Base-by-base conservation (phyloP, 2,329 filamentous ascomycete genomes). In the Colletotrichum shisoi region DNA sequence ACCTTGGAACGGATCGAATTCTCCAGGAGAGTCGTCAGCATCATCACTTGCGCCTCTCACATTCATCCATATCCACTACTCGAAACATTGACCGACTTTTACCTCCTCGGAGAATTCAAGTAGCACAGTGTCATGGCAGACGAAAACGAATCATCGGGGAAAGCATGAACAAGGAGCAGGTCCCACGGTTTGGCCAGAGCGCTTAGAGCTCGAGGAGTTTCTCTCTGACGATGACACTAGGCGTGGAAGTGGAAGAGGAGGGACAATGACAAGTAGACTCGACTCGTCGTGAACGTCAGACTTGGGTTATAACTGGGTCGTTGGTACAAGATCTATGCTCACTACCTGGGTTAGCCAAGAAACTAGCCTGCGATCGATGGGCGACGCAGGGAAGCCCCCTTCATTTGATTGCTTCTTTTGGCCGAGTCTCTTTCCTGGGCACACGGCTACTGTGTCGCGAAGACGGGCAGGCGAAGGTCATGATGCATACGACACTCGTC, bases 21-120 rank as follows among this genome's bases (percentile, higher is more conserved):
- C 4, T 44, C 49, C 44, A 19, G 21, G 8, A 42, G 39, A 59
- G 66, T 53, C 67, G 68, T 67, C 57, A 46, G 58, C 67, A 69
- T 69, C 67, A 69, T 69, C 63, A 67, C 57, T 69, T 51, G 13
- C 58, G 62, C 67, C 62, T 53, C 52, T 13, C 62, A 57, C 52
- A 63, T 42, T 58, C 63, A 45, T 24, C 19, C 31, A 59, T 17
- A 19, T 57, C 65, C 65, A 64, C 61, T 45, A 49, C 31, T 39
- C 51, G 34, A 53, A 56, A 56, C 54, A 4, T 45, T 60, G 61
- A 56, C 62, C 54, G 62, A 60, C 65, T 60, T 19, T 17, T 31
- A 15, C 51, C 13, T 5, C 56, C 42, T 17, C 4, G 21, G n/a
- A 13, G 45, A 37, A 27, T 39, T 52, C 13, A n/a, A 51, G 54